Evolutionary conservation across 2,329 filamentous ascomycete species (phyloP).

Genomic region (Aspergillus sp.): DNA sequence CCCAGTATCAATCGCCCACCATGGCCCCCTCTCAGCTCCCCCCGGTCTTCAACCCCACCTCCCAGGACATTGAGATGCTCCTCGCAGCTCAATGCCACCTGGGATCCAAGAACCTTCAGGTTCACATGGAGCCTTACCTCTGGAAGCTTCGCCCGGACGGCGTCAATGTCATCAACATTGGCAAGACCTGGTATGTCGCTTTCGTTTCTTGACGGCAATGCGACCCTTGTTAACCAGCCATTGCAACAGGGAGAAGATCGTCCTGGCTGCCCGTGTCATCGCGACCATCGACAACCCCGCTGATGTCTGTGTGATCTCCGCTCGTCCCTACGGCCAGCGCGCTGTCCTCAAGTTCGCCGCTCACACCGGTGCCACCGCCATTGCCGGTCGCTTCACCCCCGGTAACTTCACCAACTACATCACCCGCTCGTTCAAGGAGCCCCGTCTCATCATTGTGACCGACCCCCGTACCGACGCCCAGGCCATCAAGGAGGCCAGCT

Average conservation of each 20-base stretch:
- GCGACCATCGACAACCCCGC: slow-evolving; percentile 98
- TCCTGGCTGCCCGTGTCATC: slow-evolving; percentile 97
- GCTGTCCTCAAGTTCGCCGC: slow-evolving; percentile 99
- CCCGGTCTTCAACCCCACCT: slow-evolving; percentile 90
- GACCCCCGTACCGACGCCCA: slow-evolving; percentile 99
- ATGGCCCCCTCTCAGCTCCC: slow-evolving; percentile 96
- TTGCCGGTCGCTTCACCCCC: slow-evolving; percentile 98
- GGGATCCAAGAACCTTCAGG: slow-evolving; percentile 98
- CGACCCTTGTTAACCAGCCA: slow-evolving; percentile 9
- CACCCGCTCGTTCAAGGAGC: slow-evolving; percentile 99
- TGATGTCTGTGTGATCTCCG: slow-evolving; percentile 98
- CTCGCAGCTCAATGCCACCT: slow-evolving; percentile 94
- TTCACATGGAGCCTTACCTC: slow-evolving; percentile 98
- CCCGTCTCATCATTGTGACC: slow-evolving; percentile 97
- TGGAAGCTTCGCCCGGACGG: slow-evolving; percentile 99
- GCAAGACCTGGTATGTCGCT: slow-evolving; percentile 87
- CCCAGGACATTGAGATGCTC: slow-evolving; percentile 98
- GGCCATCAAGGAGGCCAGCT: slow-evolving; percentile 99
- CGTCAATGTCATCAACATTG: slow-evolving; percentile 98
- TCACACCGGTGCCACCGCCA: slow-evolving; percentile 95
- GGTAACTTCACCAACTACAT: slow-evolving; percentile 99
- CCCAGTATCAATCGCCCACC: slow-evolving; percentile 52
- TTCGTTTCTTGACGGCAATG: too few relatives aligned
- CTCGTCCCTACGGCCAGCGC: slow-evolving; percentile 98
- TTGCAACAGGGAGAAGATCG: slow-evolving; percentile 86